A percentile compares a stretch with the other conserved stretches of the same genome.
phyloP scores from a whole-genome alignment of 495 filamentous ascomycete species.

The Lasiosphaeris hirsuta region DNA sequence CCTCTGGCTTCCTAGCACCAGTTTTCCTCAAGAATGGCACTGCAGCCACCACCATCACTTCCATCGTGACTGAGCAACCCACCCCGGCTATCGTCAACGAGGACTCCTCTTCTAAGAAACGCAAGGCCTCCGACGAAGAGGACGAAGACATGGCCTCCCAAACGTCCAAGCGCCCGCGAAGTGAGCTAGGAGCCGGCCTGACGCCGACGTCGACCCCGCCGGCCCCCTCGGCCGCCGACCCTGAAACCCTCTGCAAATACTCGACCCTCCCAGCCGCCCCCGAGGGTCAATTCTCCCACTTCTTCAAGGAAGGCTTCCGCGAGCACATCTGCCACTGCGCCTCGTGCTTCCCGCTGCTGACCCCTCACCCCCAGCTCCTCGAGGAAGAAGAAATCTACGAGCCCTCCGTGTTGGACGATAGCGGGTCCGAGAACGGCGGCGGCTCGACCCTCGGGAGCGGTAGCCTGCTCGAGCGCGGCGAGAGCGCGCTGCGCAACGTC shows the following conservation, averaged over 20 bases:
- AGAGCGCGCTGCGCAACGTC: conserved; percentile 82
- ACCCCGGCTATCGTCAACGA: background rate
- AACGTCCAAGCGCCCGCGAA: conserved; percentile 60
- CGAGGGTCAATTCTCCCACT: conserved; percentile 65
- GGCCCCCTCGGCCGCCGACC: background rate
- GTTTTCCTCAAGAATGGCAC: conserved; percentile 43
- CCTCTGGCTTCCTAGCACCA: conserved; percentile 73
- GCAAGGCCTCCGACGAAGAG: conserved; percentile 66
- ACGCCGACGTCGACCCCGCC: background rate
- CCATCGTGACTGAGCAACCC: background rate
- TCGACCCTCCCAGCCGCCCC: conserved; percentile 52
- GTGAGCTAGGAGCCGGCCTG: conserved; percentile 22
- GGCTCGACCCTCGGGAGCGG: conserved; percentile 52
- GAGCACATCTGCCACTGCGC: conserved; percentile 72
- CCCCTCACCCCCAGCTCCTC: conserved; percentile 69
- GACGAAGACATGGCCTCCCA: conserved; percentile 35
- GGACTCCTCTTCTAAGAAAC: conserved; percentile 58
- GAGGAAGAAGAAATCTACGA: conserved; percentile 94
- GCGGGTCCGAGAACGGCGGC: conserved; percentile 41
- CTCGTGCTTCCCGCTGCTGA: conserved; percentile 70
- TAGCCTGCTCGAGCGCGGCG: conserved; percentile 82
- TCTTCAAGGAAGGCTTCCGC: conserved; percentile 73
- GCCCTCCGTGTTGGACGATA: conserved; percentile 65
- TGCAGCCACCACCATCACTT: background rate
- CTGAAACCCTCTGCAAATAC: conserved; percentile 37